Percentiles rank a stretch among this genome's conserved stretches.
phyloP scores from a whole-genome alignment of 257 asterid genomes.

The Solanum megistacrolobum region DNA sequence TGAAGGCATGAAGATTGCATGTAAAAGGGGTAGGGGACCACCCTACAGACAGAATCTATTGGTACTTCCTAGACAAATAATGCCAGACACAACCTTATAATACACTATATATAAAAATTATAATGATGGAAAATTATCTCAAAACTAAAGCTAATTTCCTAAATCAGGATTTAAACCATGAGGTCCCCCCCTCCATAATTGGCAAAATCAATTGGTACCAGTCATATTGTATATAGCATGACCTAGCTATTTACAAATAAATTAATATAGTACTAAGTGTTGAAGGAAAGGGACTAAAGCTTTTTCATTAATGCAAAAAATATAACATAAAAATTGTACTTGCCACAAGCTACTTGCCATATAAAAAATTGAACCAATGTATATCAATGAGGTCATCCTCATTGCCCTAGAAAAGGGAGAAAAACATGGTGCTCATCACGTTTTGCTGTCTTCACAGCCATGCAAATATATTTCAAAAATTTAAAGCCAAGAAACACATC shows the following conservation, averaged over 20 bases:
- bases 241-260: background rate
- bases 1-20: background rate
- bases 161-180: conserved; percentile 10
- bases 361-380: background rate
- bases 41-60: conserved; percentile 14
- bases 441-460: conserved; percentile 1
- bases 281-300: background rate
- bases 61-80: conserved; percentile 9
- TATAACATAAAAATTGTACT: background rate
- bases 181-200: conserved; percentile 22
- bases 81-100: background rate
- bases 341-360: background rate
- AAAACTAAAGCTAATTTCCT: conserved; percentile 4
- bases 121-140: background rate
- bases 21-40: conserved; percentile 15
- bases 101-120: background rate
- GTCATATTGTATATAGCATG: background rate
- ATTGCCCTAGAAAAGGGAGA: background rate
- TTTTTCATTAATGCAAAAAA: background rate
- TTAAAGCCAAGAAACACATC: background rate
- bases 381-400: conserved; percentile 1
- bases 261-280: background rate
- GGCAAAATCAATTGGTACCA: conserved; percentile 16
- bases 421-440: background rate
- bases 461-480: background rate